phyloP scores from a whole-genome alignment of 331 rosid genomes.

The Saraca asoca region DNA sequence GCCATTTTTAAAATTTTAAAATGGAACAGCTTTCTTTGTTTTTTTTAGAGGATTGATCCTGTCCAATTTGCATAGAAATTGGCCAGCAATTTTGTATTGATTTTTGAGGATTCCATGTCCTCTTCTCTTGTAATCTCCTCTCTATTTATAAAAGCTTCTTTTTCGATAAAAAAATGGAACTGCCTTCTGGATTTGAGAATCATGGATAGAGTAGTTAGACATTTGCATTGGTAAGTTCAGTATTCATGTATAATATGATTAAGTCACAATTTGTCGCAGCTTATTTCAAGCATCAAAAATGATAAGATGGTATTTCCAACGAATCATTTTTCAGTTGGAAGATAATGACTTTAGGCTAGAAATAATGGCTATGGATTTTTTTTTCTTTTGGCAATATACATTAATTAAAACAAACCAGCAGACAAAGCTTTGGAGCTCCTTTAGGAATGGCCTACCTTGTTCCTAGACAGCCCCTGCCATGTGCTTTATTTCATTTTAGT shows the following conservation, averaged over 20 bases:
- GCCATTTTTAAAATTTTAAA: background rate
- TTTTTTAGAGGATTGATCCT: no score
- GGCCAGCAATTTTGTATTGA: no score
- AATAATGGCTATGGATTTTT: constrained; percentile 2
- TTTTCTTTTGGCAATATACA: background rate
- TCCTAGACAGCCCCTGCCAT: constrained; percentile 3
- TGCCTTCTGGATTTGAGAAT: constrained; percentile 14
- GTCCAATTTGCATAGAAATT: no score
- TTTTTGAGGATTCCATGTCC: no score
- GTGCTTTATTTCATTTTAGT: constrained; percentile 21
- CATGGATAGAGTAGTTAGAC: constrained; percentile 5
- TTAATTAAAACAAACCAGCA: constrained; percentile 11
- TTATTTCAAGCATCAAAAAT: background rate
- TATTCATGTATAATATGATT: constrained; percentile 11
- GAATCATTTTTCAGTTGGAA: background rate
- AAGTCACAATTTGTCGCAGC: background rate
- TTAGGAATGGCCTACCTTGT: constrained; percentile 26
- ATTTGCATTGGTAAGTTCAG: constrained; percentile 27
- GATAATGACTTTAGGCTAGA: constrained; percentile 14
- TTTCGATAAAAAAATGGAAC: background rate
- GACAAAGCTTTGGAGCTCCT: constrained; percentile 5
- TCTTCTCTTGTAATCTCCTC: no score
- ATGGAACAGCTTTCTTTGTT: no score
- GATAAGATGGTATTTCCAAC: background rate
- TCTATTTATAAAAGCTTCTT: no score